Evolutionary conservation across 139 green algal species (phyloP).

Genomic region (Volvox africanus): DNA sequence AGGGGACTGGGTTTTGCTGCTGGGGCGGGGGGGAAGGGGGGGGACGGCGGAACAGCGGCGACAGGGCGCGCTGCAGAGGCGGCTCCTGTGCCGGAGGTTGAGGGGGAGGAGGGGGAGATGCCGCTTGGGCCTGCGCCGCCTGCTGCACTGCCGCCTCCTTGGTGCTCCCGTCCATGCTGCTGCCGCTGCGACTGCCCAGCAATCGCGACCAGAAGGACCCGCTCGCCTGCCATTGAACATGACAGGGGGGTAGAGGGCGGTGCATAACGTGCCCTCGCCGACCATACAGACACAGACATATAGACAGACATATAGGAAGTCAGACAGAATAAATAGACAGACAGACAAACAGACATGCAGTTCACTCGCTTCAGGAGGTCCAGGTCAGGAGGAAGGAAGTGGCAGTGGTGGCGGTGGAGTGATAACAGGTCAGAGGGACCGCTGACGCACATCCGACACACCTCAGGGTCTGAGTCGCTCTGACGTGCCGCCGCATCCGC

Average conservation of each 20-base stretch:
- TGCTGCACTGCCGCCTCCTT: background rate
- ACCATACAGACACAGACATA: too few relatives aligned
- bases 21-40: background rate
- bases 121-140: background rate
- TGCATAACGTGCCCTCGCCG: too few relatives aligned
- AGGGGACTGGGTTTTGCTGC: background rate
- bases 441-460: background rate
- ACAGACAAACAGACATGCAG: too few relatives aligned
- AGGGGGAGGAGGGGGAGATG: background rate
- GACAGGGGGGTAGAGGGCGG: too few relatives aligned
- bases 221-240: background rate
- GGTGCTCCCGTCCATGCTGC: slow-evolving; percentile 26
- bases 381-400: too few relatives aligned
- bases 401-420: too few relatives aligned
- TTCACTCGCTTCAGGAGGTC: too few relatives aligned
- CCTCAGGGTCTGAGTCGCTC: slow-evolving; percentile 2
- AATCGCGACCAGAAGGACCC: slow-evolving; percentile 38
- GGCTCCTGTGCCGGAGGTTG: background rate
- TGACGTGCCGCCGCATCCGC: background rate
- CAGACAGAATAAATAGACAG: too few relatives aligned
- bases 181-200: slow-evolving; percentile 24
- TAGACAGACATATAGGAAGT: too few relatives aligned
- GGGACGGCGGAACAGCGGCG: background rate
- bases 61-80: background rate
- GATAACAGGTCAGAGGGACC: too few relatives aligned